Conservation (phyloP, 805 yeast genomes). For the Ogataea polymorpha region DNA sequence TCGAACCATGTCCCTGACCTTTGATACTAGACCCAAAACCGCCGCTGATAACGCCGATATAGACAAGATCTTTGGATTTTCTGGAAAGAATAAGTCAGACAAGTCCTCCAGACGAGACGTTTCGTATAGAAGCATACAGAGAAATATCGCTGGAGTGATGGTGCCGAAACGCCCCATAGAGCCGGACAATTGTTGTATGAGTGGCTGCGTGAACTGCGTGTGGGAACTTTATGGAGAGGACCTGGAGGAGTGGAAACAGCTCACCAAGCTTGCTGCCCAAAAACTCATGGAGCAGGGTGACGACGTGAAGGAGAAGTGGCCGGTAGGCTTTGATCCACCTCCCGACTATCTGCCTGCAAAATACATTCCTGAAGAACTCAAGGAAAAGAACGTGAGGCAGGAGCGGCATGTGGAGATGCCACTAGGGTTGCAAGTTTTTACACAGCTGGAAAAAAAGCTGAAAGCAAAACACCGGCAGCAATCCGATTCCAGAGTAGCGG, state of each 20-base stretch:
- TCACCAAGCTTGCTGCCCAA: constrained; percentile 55
- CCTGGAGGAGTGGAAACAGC: constrained; percentile 70
- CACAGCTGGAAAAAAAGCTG: constrained; percentile 72
- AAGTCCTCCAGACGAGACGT: constrained; percentile 37
- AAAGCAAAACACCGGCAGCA: constrained; percentile 33
- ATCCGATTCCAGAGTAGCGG: neutral
- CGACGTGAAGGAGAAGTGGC: constrained; percentile 59
- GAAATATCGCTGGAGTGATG: constrained; percentile 55
- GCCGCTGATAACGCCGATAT: constrained; percentile 21
- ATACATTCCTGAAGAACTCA: constrained; percentile 42
- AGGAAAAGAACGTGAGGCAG: constrained; percentile 35
- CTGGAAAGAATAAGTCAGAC: constrained; percentile 30
- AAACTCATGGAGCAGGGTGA: constrained; percentile 36
- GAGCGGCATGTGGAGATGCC: constrained; percentile 51
- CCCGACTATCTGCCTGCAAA: constrained; percentile 37
- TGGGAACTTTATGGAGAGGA: constrained; percentile 95
- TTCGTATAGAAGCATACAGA: constrained; percentile 32
- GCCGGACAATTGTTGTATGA: constrained; percentile 97
- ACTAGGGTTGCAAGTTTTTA: constrained; percentile 73
- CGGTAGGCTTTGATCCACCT: constrained; percentile 60
- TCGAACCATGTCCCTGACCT: constrained; percentile 18
- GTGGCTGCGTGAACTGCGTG: constrained; percentile 95
- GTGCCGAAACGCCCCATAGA: constrained; percentile 85
- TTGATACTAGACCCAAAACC: constrained; percentile 25
- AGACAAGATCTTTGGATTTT: constrained; percentile 30